phyloP scores from a whole-genome alignment of 2,329 filamentous ascomycete genomes.

The Hypomyces perniciosus region DNA sequence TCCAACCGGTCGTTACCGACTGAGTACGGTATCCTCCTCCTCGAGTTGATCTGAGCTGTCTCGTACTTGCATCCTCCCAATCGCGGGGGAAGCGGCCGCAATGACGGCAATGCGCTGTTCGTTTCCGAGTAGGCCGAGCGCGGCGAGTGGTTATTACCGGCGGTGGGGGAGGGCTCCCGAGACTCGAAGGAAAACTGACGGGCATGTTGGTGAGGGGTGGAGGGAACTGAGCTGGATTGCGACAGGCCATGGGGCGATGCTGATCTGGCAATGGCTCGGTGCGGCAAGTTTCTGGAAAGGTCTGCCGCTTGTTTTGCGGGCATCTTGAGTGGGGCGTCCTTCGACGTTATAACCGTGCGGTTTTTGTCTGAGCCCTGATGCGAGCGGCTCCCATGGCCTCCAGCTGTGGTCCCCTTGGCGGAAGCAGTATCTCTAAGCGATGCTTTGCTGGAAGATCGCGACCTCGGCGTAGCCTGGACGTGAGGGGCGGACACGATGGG shows the following conservation, averaged over 20 bases:
- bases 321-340: conserved; percentile 48
- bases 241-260: conserved; percentile 27
- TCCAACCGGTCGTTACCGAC: conserved; percentile 75
- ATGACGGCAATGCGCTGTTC: conserved; percentile 64
- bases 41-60: conserved; percentile 73
- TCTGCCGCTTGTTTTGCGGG: conserved; percentile 37
- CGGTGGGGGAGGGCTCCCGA: conserved; percentile 71
- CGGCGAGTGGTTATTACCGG: conserved; percentile 73
- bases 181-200: conserved; percentile 77
- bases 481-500: conserved; percentile 50
- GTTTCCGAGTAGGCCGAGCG: conserved; percentile 87
- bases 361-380: conserved; percentile 53
- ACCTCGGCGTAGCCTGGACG: conserved; percentile 50
- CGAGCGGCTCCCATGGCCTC: conserved; percentile 61
- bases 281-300: conserved; percentile 25
- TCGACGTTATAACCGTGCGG: conserved; percentile 55
- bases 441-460: conserved; percentile 55
- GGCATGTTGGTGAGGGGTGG: conserved; percentile 84
- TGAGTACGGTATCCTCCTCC: conserved; percentile 86
- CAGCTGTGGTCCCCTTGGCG: conserved; percentile 43
- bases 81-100: conserved; percentile 57
- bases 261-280: conserved; percentile 23
- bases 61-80: conserved; percentile 76
- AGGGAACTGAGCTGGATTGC: conserved; percentile 85
- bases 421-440: conserved; percentile 47